Evolutionary conservation across 805 yeast genomes (phyloP), one percentile per base, ranked within the genome.

Genomic region (Saturnispora besseyi): DNA sequence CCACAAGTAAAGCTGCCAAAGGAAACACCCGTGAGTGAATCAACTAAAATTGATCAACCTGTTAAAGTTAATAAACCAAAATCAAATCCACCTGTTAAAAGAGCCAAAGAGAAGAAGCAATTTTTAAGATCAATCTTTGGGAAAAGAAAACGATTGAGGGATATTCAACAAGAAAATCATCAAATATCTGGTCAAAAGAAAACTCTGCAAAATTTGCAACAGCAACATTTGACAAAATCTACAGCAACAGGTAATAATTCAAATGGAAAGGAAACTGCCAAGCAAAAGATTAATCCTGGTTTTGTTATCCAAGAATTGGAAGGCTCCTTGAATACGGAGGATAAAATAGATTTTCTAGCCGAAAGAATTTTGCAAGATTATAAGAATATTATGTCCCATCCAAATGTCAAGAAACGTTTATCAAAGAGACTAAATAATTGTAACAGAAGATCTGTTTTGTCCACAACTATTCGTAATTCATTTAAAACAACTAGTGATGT

Each of bases 351-450:
- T 63, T 67, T 82, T 8, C 63, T 85, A 50, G 79, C 87, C 62
- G 87, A 87, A 2, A 70, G 88, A 59, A 79, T 85, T 2, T 74
- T 83, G 28, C 84, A 80, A 55, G 90, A 85, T 60, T 75, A 82
- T 44, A 84, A 81, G 57, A 74, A 65, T 53, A 33, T 61, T 15
- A 51, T 51, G 13, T 45, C 47, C n/a, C 36, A 48, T 12, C 56
- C 54, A 30, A 32, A 45, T 9, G 54, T 57, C 48, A 59, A 55
- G 38, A 55, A 55, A 31, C 51, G 61, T 22, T 52, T 59, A n/a
- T 62, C 67, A 1, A 55, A 54, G n/a, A 61, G 57, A 46, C 48
- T 62, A 18, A 42, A 56, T 21, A 54, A 53, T 22, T 46, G 50
- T 3, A 57, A 52, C 31, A 54, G 62, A 13, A 55, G 52, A 24